Evolutionary conservation across 768 basidiomycete species (phyloP).

Genomic region (Panellus pusillus): DNA sequence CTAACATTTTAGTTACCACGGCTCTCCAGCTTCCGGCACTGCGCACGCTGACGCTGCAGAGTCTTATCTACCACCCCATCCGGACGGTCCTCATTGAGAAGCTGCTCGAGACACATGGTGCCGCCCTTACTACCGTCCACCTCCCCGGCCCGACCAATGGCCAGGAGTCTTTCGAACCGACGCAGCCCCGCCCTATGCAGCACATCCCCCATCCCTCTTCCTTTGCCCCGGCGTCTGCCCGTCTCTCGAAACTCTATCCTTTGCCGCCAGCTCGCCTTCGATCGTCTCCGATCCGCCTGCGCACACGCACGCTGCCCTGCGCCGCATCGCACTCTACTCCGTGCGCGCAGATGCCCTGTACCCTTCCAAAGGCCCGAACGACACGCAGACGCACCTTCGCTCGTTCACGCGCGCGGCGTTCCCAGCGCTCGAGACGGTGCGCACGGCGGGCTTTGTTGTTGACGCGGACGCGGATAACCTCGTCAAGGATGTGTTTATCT

Average conservation of each 20-base stretch:
- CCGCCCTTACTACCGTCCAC: constrained; percentile 39
- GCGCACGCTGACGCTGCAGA: constrained; percentile 42
- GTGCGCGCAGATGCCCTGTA: constrained; percentile 43
- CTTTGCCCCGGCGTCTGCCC: constrained; percentile 43
- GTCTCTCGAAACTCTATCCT: constrained; percentile 44
- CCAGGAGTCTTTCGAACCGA: constrained; percentile 32
- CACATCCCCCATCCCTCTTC: constrained; percentile 45
- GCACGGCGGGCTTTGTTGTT: constrained; percentile 48
- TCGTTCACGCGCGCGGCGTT: constrained; percentile 43
- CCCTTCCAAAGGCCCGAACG: constrained; percentile 34
- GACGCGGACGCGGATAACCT: constrained; percentile 43
- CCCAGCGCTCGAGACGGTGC: constrained; percentile 46
- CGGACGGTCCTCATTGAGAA: constrained; percentile 28
- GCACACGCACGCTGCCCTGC: constrained; percentile 36
- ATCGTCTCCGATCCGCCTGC: constrained; percentile 21
- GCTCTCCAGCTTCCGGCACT: constrained; percentile 43
- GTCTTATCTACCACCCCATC: constrained; percentile 22
- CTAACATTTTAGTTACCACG: constrained; percentile 39
- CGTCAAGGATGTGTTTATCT: constrained; percentile 51
- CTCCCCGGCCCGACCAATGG: constrained; percentile 37
- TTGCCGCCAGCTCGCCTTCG: constrained; percentile 36
- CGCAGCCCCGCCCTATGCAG: constrained; percentile 25
- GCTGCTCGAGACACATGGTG: constrained; percentile 45
- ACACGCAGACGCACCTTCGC: constrained; percentile 35
- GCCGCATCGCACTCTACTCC: constrained; percentile 48